Evolutionary conservation across 768 basidiomycete species (phyloP).

Genomic region (Leucosporidium scottii): DNA sequence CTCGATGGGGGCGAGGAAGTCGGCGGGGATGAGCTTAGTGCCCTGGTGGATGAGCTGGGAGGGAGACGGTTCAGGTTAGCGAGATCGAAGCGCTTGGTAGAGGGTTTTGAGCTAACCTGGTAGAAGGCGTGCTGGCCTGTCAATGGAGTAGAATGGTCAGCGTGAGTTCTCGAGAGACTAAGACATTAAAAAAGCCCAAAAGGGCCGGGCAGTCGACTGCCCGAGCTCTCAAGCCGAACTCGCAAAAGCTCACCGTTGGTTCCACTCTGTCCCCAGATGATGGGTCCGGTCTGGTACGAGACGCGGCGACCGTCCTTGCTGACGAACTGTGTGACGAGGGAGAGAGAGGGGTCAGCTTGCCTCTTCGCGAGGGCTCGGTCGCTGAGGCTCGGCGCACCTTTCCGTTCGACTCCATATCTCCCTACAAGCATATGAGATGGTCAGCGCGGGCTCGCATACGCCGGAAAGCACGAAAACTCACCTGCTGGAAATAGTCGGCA

Average conservation of each 20-base stretch:
- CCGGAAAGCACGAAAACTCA: constrained; percentile 32
- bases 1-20: constrained; percentile 84
- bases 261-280: constrained; percentile 97
- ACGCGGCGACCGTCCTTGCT: constrained; percentile 91
- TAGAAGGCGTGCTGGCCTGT: constrained; percentile 89
- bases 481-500: constrained; percentile 99
- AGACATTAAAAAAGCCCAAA: too few relatives aligned
- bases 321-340: constrained; percentile 49
- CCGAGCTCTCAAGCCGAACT: neutral
- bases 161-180: neutral
- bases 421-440: constrained; percentile 44
- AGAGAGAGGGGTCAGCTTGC: neutral
- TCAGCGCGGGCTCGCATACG: neutral
- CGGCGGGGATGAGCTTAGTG: constrained; percentile 82
- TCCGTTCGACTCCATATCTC: constrained; percentile 99
- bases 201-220: too few relatives aligned
- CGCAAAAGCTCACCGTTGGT: constrained; percentile 61
- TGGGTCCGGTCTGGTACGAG: constrained; percentile 96
- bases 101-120: constrained; percentile 77
- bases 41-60: constrained; percentile 64
- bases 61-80: constrained; percentile 51
- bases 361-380: neutral
- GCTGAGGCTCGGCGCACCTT: constrained; percentile 46
- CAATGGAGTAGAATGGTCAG: neutral
- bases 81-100: constrained; percentile 81